Conservation (phyloP, 1,284 basidiomycete genomes). For the Microbotryomycetes sp. region DNA sequence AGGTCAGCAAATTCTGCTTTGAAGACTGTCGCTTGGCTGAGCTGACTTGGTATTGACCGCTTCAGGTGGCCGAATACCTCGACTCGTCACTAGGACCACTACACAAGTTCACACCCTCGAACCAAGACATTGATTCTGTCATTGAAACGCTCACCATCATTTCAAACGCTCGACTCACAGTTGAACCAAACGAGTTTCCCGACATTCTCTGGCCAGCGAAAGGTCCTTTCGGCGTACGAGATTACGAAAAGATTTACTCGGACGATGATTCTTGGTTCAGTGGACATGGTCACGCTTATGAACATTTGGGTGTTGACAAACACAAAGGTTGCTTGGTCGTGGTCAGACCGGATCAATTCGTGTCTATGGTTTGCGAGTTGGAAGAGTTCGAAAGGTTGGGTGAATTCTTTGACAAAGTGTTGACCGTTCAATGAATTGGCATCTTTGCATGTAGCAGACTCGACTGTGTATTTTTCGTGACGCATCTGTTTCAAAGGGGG, state of each 20-base stretch:
- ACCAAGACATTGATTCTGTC: slow-evolving; percentile 29
- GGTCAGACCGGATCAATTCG: slow-evolving; percentile 42
- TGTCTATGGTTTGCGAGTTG: slow-evolving; percentile 30
- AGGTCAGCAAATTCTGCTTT: background rate
- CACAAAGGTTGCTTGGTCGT: slow-evolving; percentile 37
- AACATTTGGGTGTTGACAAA: slow-evolving; percentile 38
- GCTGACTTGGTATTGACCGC: too few species aligned
- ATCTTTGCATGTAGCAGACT: too few species aligned
- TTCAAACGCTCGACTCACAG: slow-evolving; percentile 21
- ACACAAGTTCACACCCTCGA: slow-evolving; percentile 21
- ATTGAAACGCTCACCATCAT: slow-evolving; percentile 36
- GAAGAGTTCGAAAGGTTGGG: slow-evolving; percentile 28
- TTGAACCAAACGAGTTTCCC: slow-evolving; percentile 31
- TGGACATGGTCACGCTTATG: slow-evolving; percentile 39
- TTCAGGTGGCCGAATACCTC: slow-evolving; percentile 20
- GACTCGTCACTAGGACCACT: slow-evolving; percentile 27
- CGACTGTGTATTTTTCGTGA: too few species aligned
- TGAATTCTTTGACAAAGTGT: slow-evolving; percentile 7
- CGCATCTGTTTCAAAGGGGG: too few species aligned
- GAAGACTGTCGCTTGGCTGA: background rate
- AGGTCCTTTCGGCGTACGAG: slow-evolving; percentile 26
- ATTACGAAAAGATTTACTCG: slow-evolving; percentile 33
- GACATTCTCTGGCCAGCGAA: slow-evolving; percentile 28
- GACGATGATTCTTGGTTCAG: slow-evolving; percentile 40
- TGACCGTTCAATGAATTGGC: too few species aligned